These are phyloP conservation scores for Daldinia eschscholtzii DNA, from an alignment of 2,329 filamentous ascomycete species.

Conservation along the genomic window DNA sequence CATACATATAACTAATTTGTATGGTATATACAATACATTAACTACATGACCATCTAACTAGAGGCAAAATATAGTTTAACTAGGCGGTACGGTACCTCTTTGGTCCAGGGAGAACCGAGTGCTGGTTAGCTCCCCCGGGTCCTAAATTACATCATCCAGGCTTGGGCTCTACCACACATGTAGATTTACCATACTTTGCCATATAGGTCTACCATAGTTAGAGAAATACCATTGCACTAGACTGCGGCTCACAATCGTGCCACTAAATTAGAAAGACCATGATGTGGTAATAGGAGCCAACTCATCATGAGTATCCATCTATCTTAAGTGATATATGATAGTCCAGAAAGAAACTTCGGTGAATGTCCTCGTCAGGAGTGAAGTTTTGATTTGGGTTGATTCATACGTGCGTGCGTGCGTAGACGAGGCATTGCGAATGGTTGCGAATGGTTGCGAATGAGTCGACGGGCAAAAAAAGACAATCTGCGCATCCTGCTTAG, in stretches of 20 bases:
- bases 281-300: conserved; percentile 40
- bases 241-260: conserved; percentile 35
- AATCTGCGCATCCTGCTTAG: conserved; percentile 32
- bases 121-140: conserved; percentile 25
- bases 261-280: conserved; percentile 28
- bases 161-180: conserved; percentile 26
- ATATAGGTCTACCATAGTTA: conserved; percentile 3
- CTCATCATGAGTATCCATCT: conserved; percentile 38
- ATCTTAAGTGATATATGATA: conserved; percentile 38
- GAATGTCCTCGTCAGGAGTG: conserved; percentile 30
- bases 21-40: too few relatives aligned
- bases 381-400: conserved; percentile 19
- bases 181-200: conserved; percentile 1
- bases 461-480: conserved; percentile 19
- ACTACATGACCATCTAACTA: background rate
- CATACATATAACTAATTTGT: background rate
- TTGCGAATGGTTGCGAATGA: conserved; percentile 20
- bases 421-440: conserved; percentile 24
- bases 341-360: conserved; percentile 32
- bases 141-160: conserved; percentile 43
- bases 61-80: conserved; percentile 29
- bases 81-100: conserved; percentile 29
- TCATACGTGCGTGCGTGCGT: conserved; percentile 13
- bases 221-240: conserved; percentile 17
- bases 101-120: conserved; percentile 22